Evolutionary conservation across 2,329 filamentous ascomycete genomes (phyloP).

Genomic region (Aureobasidium sp.): DNA sequence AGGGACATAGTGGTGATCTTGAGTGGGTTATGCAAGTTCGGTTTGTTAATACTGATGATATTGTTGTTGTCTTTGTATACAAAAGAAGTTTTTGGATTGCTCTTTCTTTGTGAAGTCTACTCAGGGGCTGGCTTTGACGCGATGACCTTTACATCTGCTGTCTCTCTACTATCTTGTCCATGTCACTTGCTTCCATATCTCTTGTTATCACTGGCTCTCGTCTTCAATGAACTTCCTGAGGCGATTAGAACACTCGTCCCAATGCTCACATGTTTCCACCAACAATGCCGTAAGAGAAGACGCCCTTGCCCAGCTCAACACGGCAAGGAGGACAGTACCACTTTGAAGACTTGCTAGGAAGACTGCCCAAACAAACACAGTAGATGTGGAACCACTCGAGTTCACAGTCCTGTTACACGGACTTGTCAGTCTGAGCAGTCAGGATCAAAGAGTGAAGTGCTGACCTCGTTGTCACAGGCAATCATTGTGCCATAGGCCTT

Average conservation of each 20-base stretch:
- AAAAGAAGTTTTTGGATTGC: not conserved
- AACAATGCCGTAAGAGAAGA: not conserved
- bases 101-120: not conserved
- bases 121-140: no score
- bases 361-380: not conserved
- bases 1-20: no score
- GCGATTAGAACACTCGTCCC: no score
- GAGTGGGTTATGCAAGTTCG: no score
- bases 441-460: no score
- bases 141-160: no score
- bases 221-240: not conserved
- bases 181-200: no score
- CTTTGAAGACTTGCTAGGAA: not conserved
- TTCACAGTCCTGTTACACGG: not conserved
- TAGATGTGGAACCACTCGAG: not conserved
- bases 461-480: not conserved
- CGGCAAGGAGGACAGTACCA: not conserved
- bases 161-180: no score
- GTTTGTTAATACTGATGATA: no score
- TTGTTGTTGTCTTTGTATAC: no score
- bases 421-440: not conserved
- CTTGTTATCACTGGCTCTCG: not conserved
- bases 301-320: not conserved
- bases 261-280: not conserved
- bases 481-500: not conserved